Evolutionary conservation across 257 asterid genomes (phyloP).

Genomic region (Solanum arcanum): DNA sequence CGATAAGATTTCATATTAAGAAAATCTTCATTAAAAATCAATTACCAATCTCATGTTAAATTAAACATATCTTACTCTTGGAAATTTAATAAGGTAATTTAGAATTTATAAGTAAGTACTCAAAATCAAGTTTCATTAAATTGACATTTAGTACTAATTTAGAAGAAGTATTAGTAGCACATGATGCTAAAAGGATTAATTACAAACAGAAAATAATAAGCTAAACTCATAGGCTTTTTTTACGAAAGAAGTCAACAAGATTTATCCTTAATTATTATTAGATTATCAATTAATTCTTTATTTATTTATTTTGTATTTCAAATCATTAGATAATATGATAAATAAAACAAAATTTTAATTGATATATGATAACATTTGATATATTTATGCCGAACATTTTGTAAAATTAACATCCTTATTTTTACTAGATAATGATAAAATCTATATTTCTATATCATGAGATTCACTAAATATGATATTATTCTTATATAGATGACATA

Average conservation of each 20-base stretch:
- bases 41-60: neutral
- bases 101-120: neutral
- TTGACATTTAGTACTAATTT: neutral
- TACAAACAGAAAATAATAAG: neutral
- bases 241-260: neutral
- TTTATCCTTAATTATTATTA: neutral
- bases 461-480: too few relatives aligned
- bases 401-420: rapidly evolving
- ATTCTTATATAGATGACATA: too few relatives aligned
- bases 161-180: neutral
- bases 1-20: neutral
- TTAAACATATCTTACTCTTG: neutral
- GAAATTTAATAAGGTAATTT: neutral
- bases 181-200: neutral
- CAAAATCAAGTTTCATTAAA: neutral
- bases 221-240: neutral
- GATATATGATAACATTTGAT: rapidly evolving
- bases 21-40: neutral
- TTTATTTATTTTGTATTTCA: too few relatives aligned
- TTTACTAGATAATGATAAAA: too few relatives aligned
- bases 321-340: too few relatives aligned
- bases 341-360: too few relatives aligned
- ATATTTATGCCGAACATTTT: rapidly evolving
- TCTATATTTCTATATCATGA: too few relatives aligned
- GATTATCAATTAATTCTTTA: neutral